Percentiles rank a stretch among this genome's conserved stretches.
phyloP scores from a whole-genome alignment of 78 protist species.

The Cavenderia fasciculata region DNA sequence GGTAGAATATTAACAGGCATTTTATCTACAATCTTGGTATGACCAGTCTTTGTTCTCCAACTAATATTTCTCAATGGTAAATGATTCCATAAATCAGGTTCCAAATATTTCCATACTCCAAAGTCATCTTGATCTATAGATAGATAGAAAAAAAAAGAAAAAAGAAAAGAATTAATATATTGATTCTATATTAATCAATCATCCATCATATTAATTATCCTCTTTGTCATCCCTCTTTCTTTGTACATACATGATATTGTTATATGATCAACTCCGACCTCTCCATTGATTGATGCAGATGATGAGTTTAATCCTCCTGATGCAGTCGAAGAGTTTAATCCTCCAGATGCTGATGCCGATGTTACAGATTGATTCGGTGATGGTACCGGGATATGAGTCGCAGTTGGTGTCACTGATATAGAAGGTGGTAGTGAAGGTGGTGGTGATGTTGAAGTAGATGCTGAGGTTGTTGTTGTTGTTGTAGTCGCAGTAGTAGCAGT shows the following conservation, averaged over 20 bases:
- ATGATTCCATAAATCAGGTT: slow-evolving; percentile 47
- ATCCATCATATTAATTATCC: not conserved
- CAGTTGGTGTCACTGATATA: no score
- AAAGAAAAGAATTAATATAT: not conserved
- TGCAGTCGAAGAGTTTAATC: not conserved
- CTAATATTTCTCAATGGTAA: slow-evolving; percentile 54
- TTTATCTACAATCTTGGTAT: slow-evolving; percentile 53
- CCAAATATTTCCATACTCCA: slow-evolving; percentile 63
- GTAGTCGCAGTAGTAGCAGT: no score
- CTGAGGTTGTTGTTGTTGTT: no score
- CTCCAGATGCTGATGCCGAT: slow-evolving; percentile 4
- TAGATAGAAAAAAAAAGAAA: not conserved
- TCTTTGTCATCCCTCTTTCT: no score
- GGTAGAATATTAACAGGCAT: slow-evolving; percentile 65
- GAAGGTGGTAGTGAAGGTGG: no score
- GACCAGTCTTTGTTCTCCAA: slow-evolving; percentile 74
- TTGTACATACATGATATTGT: slow-evolving; percentile 30
- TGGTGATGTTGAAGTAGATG: no score
- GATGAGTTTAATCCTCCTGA: not conserved
- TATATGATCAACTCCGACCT: slow-evolving; percentile 34
- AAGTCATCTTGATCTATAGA: slow-evolving; percentile 47
- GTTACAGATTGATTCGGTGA: slow-evolving; percentile 9
- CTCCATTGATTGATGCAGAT: not conserved
- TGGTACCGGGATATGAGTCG: not conserved
- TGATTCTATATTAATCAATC: not conserved